Base-by-base conservation (phyloP, 257 asterid species). In the Ajuga chamaepitys region DNA sequence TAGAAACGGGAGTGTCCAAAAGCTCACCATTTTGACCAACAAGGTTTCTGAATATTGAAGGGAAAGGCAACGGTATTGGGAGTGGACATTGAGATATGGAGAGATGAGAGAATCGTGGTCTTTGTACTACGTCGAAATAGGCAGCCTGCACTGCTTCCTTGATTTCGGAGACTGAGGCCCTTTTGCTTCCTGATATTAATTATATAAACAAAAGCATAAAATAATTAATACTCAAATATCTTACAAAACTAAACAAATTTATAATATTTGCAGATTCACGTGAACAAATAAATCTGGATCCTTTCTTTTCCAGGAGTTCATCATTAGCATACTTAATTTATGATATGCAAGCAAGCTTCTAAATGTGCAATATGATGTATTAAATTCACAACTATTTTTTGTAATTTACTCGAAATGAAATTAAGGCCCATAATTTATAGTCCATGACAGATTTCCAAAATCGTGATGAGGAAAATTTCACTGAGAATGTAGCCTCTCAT, bases 51-150 rank as follows among this genome's bases (percentile, higher is more conserved):
- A 93, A 87, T 76, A 93, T 79, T 14, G 88, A 76, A 58, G 99
- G 99, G 71, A 86, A 93, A 22, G 99, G 96, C 70, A 93, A 64
- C 4, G 97, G 99, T 66, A 93, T 79, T 0, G 99, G 97, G 58
- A 93, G 96, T 64, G 99, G 99, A 28, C 85, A 83, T 14, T 80
- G 81, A 37, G 97, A 74, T 59, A 81, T 77, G 4, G 96, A 81
- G 35, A 93, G 82, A 78, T 89, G 88, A 25, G 88, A 84, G 80
- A 93, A 93, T 65, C 71, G 80, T 1, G 97, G 99, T 59, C 78
- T 82, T 44, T 51, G 53, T 5, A 45, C 62, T 41, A 92, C 77
- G 2, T 70, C 73, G 13, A 67, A 63, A 48, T 84, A 89, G 5
- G 95, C 93, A 50, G 79, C 60, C 32, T 84, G 70, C 46, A 93